Conservation (phyloP, 495 filamentous ascomycete species). For the Thermothielavioides terrestris region DNA sequence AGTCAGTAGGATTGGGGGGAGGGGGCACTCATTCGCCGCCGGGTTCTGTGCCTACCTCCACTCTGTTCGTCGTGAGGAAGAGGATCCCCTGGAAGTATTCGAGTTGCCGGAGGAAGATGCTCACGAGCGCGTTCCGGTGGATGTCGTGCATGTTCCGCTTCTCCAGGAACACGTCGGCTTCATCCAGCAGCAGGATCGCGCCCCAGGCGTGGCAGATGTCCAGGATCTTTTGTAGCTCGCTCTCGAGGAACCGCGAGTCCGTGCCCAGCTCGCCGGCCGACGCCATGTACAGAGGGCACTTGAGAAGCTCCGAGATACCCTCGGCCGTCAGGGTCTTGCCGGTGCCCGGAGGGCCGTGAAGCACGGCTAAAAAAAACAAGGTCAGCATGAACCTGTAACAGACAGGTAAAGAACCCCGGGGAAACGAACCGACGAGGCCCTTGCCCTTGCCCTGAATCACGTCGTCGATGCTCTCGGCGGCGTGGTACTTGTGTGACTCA, state of each 20-base stretch:
- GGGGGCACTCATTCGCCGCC: too few relatives aligned
- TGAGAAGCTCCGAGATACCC: slow-evolving; percentile 73
- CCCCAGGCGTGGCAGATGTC: slow-evolving; percentile 86
- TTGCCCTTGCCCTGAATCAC: slow-evolving; percentile 46
- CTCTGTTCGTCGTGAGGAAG: slow-evolving; percentile 46
- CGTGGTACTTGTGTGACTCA: slow-evolving; percentile 49
- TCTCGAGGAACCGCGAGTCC: slow-evolving; percentile 65
- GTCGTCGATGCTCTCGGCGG: slow-evolving; percentile 67
- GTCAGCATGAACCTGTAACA: slow-evolving; percentile 5
- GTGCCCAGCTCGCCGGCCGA: slow-evolving; percentile 76
- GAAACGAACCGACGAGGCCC: slow-evolving; percentile 54
- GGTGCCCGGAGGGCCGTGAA: slow-evolving; percentile 77
- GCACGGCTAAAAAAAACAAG: slow-evolving; percentile 36
- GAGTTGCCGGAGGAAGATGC: slow-evolving; percentile 46
- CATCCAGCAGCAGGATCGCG: slow-evolving; percentile 67
- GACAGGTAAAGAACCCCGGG: too few relatives aligned
- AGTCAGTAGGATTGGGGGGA: background rate
- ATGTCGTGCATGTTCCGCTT: slow-evolving; percentile 66
- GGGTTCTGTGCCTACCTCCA: slow-evolving; percentile 42
- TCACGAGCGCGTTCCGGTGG: slow-evolving; percentile 66
- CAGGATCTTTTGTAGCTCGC: slow-evolving; percentile 74
- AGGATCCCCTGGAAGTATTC: slow-evolving; percentile 48
- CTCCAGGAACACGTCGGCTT: slow-evolving; percentile 74
- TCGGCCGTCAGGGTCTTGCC: slow-evolving; percentile 89
- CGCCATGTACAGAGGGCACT: slow-evolving; percentile 79